A percentile compares a stretch with the other conserved stretches of the same genome.
These are phyloP conservation scores for Papilionanthe hybrid DNA, from an alignment of 116 monocot species.

Conservation along the genomic window DNA sequence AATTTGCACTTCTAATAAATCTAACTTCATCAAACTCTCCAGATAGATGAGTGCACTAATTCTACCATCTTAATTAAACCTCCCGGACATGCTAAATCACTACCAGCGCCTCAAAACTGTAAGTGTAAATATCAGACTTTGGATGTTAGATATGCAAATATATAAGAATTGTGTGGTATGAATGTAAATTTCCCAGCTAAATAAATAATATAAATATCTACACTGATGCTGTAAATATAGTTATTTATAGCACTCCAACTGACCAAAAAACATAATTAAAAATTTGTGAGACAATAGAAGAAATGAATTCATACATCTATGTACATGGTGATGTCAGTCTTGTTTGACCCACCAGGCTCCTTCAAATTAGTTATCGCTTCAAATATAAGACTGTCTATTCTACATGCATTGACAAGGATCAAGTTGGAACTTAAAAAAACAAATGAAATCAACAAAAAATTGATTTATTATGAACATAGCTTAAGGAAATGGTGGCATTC, in stretches of 20 bases:
- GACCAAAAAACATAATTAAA: neutral
- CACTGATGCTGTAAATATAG: neutral
- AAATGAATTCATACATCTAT: conserved; percentile 44
- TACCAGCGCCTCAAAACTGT: neutral
- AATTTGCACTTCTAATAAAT: no score
- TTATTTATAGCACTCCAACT: no score
- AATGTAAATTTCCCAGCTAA: no score
- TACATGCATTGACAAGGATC: conserved; percentile 25
- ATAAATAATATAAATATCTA: no score
- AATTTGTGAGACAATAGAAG: neutral
- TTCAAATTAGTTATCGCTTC: conserved; percentile 65
- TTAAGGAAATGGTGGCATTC: neutral
- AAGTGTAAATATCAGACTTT: neutral
- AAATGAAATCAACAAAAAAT: no score
- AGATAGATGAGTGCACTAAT: neutral
- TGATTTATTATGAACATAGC: neutral
- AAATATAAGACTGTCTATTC: conserved; percentile 62
- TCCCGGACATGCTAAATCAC: neutral
- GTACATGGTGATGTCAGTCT: conserved; percentile 52
- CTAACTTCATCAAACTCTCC: no score
- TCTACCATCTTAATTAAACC: neutral
- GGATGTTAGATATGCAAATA: no score
- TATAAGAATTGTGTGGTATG: no score
- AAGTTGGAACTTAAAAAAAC: neutral
- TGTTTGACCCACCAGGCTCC: conserved; percentile 63